Conservation (phyloP, 139 green algal species). For the Trebouxia sp. region DNA sequence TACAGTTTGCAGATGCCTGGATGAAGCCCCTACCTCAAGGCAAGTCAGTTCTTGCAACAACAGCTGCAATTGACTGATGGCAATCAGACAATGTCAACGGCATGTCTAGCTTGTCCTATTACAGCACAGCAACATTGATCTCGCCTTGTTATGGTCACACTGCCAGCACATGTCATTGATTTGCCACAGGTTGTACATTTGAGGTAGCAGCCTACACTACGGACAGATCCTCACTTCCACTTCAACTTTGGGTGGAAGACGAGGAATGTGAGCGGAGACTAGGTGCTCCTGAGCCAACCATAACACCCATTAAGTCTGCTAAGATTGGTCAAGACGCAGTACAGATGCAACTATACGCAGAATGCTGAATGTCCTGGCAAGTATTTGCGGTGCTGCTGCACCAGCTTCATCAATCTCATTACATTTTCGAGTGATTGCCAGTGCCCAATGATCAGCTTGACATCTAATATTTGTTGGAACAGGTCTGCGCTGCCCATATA, state of each 20-base stretch:
- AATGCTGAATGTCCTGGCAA: slow-evolving; percentile 31
- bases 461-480: too few relatives aligned
- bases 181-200: slow-evolving; percentile 45
- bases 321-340: slow-evolving; percentile 31
- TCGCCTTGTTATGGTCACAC: not conserved
- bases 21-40: slow-evolving; percentile 36
- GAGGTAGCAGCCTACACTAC: slow-evolving; percentile 46
- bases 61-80: too few relatives aligned
- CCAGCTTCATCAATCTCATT: too few relatives aligned
- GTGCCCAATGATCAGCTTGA: too few relatives aligned
- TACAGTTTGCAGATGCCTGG: slow-evolving; percentile 50
- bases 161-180: not conserved
- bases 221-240: slow-evolving; percentile 9
- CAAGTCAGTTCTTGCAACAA: too few relatives aligned
- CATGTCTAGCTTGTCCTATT: not conserved
- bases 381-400: too few relatives aligned
- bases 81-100: too few relatives aligned
- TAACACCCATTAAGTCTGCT: slow-evolving; percentile 54
- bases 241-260: slow-evolving; percentile 47
- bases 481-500: too few relatives aligned
- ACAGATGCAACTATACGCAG: slow-evolving; percentile 48
- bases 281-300: not conserved
- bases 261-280: slow-evolving; percentile 27
- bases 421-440: not conserved
- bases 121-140: not conserved